phyloP scores from a whole-genome alignment of 2,329 filamentous ascomycete species.

The Botryotinia globosa region DNA sequence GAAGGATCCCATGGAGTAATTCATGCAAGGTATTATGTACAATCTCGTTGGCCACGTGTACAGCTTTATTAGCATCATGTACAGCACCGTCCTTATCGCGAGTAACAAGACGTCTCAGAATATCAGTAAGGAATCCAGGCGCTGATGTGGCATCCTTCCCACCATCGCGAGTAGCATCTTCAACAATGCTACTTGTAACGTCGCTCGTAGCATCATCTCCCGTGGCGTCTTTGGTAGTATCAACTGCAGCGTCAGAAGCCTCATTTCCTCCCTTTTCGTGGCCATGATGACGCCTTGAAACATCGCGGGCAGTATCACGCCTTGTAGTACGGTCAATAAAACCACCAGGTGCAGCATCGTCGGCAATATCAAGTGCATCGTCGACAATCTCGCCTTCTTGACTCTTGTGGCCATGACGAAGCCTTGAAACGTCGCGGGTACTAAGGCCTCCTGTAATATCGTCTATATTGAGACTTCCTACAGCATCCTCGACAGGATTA shows the following conservation, averaged over 20 bases:
- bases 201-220: too few species aligned
- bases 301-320: not conserved
- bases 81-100: not conserved
- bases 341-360: not conserved
- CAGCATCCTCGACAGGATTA: not conserved
- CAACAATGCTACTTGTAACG: too few species aligned
- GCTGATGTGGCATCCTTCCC: too few species aligned
- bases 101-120: not conserved
- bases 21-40: not conserved
- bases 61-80: not conserved
- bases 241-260: rapidly evolving
- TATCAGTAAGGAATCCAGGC: too few species aligned
- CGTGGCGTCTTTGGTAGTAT: not conserved
- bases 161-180: too few species aligned
- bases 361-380: too few species aligned
- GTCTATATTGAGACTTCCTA: not conserved
- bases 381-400: too few species aligned
- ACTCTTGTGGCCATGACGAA: too few species aligned
- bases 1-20: not conserved
- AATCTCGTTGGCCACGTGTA: not conserved
- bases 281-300: not conserved
- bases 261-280: not conserved
- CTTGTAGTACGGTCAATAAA: not conserved
- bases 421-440: not conserved
- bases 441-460: not conserved